Percentiles rank a stretch among this genome's conserved stretches.
phyloP scores from a whole-genome alignment of 1,284 basidiomycete genomes.

The Anthracocystis panici-leucophaei region DNA sequence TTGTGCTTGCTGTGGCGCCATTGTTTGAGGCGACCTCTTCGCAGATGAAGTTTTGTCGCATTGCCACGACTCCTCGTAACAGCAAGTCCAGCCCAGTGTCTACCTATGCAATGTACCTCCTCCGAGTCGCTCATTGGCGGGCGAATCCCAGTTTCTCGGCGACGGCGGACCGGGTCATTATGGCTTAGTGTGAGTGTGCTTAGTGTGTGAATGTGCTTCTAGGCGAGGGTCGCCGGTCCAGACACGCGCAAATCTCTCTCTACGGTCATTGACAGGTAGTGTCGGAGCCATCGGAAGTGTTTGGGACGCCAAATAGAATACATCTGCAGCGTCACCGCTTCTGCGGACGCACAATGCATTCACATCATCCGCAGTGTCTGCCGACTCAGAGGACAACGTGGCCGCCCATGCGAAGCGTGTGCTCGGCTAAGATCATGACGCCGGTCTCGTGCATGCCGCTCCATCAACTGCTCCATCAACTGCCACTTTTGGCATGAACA shows the following conservation, averaged over 20 bases:
- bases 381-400: background rate
- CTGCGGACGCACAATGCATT: background rate
- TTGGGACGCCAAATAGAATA: background rate
- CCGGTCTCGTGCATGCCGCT: background rate
- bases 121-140: background rate
- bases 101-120: background rate
- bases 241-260: background rate
- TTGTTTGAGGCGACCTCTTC: background rate
- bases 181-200: background rate
- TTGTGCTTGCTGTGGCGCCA: constrained; percentile 2
- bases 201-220: background rate
- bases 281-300: background rate
- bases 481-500: too few relatives aligned
- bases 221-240: constrained; percentile 11
- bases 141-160: too few relatives aligned
- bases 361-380: background rate
- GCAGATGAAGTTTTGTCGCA: background rate
- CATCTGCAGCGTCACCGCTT: constrained; percentile 1
- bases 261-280: background rate
- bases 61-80: background rate
- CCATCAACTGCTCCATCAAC: too few relatives aligned
- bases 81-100: background rate
- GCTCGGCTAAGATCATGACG: background rate
- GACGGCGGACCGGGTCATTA: background rate
- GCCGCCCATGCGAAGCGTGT: background rate